Base-by-base conservation (phyloP, 129 eudicot species). In the Centella asiatica region DNA sequence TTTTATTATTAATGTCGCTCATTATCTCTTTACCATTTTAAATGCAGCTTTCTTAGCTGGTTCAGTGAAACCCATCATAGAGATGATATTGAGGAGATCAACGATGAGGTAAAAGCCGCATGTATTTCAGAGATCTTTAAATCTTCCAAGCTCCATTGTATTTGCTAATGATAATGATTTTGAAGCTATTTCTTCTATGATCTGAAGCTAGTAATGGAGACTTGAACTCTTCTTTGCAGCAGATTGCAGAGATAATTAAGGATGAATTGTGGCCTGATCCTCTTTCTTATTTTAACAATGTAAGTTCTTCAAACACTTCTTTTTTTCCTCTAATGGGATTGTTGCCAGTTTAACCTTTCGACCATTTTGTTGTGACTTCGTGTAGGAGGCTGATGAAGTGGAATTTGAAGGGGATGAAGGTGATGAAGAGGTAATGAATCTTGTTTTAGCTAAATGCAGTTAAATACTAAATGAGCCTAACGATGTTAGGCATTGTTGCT, bases 181-280 rank as follows among this genome's bases (percentile, higher is more conserved):
- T 11, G 11, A 34, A 11, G n/a, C 24, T 34, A 58, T 42, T 42
- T 42, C 18, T 14, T 42, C 47, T 42, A 12, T 15, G 15, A 1
- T 11, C 3, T 11, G 15, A 42, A 37, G n/a, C 45, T 58, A 12
- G 9, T 34, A 17, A 34, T 58, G 29, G 3, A 58, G n/a, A 58
- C 24, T 70, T 63, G 61, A 61, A 22, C 44, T 67, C 17, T 63
- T 32, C 19, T 22, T 60, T 39, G 1, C 29, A 87, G 94, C 46
- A 90, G 95, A 84, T 90, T 74, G 95, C 98, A 27, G 98, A 90
- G 63, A 68, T 90, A 68, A 90, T 90, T 44, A 87, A 78, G 78
- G 98, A 90, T 64, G 98, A 90, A 55, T 80, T 90, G 68, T 90
- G 98, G 98, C 88, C 90, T 31, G 84, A 87, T 62, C 95, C 98